Evolutionary conservation across 768 basidiomycete species (phyloP), one percentile per base, ranked within the genome.

Genomic region (Phaeotremella fagi): DNA sequence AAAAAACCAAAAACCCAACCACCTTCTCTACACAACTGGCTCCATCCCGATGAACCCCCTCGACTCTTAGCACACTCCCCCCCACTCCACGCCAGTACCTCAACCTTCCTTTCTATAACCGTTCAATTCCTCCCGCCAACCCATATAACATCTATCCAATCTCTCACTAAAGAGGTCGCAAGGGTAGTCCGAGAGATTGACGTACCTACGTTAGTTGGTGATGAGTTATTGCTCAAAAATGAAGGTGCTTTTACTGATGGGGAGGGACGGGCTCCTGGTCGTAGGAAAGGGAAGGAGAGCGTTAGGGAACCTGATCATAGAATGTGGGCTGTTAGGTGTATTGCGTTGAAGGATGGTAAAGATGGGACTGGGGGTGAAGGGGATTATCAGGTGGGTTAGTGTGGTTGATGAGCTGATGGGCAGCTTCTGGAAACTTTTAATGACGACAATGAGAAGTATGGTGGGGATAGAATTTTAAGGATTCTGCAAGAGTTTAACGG

Each of bases 261-360:
- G 12, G 58, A 66, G 31, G 65, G 65, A 12, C 29, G 55, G 25
- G 50, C 49, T 3, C 29, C 45, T 5, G 57, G 53, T 6, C 9
- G 12, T n/a, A n/a, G n/a, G n/a, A 26, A 42, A 36, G 44, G 36
- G 16, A 62, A 63, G 37, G 57, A 68, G 37, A 56, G 61, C 38
- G 54, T 56, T 22, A 52, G 69, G 49, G 69, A 71, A 36, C 69
- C 69, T n/a, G 69, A 71, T 66, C 69, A 71, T 64, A 48, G 66
- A 36, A 71, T 71, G 61, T 71, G 69, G 69, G 69, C 59, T 1
- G 48, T 54, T 24, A 54, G 69, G 43, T 53, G 55, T 16, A 37
- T 71, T 22, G 48, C 48, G 11, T 29, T 67, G 45, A 68, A 60
- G 38, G 61, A 71, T 27, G 61, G 69, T 3, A 63, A 52, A 29